These are phyloP conservation scores for Chaetomium sp. DNA, from an alignment of 2,329 filamentous ascomycete genomes.

Conservation along the genomic window DNA sequence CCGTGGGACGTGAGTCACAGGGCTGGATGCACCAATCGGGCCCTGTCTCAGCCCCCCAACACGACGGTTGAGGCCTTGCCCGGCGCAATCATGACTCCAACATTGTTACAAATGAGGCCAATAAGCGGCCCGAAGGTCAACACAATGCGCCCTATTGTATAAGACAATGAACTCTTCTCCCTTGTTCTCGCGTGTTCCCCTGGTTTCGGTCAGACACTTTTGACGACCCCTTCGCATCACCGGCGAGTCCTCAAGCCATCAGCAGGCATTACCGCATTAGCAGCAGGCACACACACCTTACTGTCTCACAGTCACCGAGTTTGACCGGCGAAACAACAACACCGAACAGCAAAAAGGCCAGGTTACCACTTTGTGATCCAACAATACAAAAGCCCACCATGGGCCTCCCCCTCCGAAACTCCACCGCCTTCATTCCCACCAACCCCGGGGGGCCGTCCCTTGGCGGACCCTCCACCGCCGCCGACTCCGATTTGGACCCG, in stretches of 20 bases:
- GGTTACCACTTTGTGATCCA: neutral
- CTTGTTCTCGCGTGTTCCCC: conserved; percentile 10
- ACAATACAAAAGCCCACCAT: conserved; percentile 16
- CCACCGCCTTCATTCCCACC: conserved; percentile 1
- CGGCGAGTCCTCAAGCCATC: conserved; percentile 19
- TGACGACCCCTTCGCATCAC: conserved; percentile 6
- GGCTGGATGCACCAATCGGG: conserved; percentile 20
- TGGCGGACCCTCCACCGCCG: conserved; percentile 5
- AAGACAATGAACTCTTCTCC: conserved; percentile 15
- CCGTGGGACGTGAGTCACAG: conserved; percentile 23
- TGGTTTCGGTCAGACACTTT: conserved; percentile 22
- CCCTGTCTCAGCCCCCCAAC: conserved; percentile 16
- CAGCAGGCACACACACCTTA: conserved; percentile 16
- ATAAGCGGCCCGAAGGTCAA: conserved; percentile 12
- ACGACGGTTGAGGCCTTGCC: conserved; percentile 1
- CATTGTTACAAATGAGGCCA: conserved; percentile 15
- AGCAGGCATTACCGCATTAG: neutral
- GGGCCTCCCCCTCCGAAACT: conserved; percentile 19
- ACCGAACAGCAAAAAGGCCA: neutral
- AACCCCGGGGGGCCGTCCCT: neutral
- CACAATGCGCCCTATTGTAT: conserved; percentile 20
- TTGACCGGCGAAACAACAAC: conserved; percentile 1
- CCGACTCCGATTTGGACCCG: conserved; percentile 1
- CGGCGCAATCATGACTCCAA: conserved; percentile 23
- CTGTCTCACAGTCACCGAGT: neutral